Conservation (phyloP, 2,329 filamentous ascomycete species). For the Verticillium albo-atrum region DNA sequence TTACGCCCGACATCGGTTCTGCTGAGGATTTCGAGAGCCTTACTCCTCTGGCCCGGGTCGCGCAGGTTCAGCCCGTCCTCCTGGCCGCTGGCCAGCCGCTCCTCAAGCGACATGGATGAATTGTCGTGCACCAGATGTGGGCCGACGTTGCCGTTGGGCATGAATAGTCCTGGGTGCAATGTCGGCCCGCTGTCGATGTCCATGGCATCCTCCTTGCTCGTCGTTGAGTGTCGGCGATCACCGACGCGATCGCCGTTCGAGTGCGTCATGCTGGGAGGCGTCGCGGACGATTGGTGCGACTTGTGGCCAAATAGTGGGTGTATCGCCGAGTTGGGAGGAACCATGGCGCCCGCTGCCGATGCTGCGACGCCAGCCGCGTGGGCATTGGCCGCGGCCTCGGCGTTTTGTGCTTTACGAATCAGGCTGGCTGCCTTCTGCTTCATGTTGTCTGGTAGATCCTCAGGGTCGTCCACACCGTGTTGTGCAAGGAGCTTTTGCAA, state of each 20-base stretch:
- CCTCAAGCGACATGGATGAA: conserved; percentile 40
- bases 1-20: conserved; percentile 46
- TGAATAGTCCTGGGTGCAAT: conserved; percentile 39
- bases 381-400: conserved; percentile 43
- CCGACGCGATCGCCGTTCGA: conserved; percentile 16
- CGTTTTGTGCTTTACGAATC: conserved; percentile 66
- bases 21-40: conserved; percentile 47
- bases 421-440: conserved; percentile 72
- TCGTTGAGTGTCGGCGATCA: conserved; percentile 4
- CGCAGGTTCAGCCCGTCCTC: conserved; percentile 41
- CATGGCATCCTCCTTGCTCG: conserved; percentile 29
- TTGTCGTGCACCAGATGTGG: conserved; percentile 36
- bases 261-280: conserved; percentile 17
- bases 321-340: background rate
- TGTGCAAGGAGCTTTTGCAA: conserved; percentile 91
- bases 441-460: conserved; percentile 80
- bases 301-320: conserved; percentile 5
- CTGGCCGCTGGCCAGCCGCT: conserved; percentile 43
- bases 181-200: conserved; percentile 29
- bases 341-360: conserved; percentile 6
- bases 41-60: conserved; percentile 41
- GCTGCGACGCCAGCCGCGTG: conserved; percentile 11
- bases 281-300: conserved; percentile 12
- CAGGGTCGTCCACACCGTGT: conserved; percentile 82
- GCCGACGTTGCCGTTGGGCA: conserved; percentile 29